phyloP scores from a whole-genome alignment of 2,329 filamentous ascomycete genomes.

The Aspergillus phoenicis region DNA sequence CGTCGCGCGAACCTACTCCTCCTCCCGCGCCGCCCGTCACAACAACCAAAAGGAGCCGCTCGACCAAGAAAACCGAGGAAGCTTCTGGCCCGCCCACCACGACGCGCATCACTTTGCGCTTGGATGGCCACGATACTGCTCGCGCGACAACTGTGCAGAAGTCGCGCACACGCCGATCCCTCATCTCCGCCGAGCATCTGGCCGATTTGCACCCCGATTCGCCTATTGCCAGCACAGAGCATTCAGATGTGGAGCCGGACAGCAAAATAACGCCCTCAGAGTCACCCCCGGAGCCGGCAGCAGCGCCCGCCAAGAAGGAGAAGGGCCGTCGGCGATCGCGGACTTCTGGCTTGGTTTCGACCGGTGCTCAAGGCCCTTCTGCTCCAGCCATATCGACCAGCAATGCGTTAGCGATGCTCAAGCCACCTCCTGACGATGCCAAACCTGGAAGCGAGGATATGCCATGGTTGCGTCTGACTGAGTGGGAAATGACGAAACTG shows the following conservation, averaged over 20 bases:
- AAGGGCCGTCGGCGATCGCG: conserved; percentile 41
- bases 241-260: conserved; percentile 46
- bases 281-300: conserved; percentile 21
- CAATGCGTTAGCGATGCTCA: conserved; percentile 61
- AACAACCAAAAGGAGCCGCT: conserved; percentile 42
- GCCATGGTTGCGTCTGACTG: conserved; percentile 66
- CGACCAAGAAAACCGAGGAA: conserved; percentile 42
- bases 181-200: conserved; percentile 39
- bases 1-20: conserved; percentile 63
- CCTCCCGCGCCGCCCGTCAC: conserved; percentile 33
- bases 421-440: conserved; percentile 62
- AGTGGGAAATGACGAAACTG: conserved; percentile 68
- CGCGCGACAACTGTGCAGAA: conserved; percentile 31
- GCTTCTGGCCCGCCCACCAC: conserved; percentile 28
- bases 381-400: conserved; percentile 60
- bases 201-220: conserved; percentile 47
- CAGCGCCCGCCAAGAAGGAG: conserved; percentile 42
- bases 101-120: conserved; percentile 46
- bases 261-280: conserved; percentile 29
- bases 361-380: conserved; percentile 4
- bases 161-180: conserved; percentile 41
- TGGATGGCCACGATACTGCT: conserved; percentile 34
- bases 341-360: conserved; percentile 11
- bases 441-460: conserved; percentile 61
- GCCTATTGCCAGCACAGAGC: conserved; percentile 50